Base-by-base conservation (phyloP, 495 filamentous ascomycete genomes). In the Hypoxylon fuscum region DNA sequence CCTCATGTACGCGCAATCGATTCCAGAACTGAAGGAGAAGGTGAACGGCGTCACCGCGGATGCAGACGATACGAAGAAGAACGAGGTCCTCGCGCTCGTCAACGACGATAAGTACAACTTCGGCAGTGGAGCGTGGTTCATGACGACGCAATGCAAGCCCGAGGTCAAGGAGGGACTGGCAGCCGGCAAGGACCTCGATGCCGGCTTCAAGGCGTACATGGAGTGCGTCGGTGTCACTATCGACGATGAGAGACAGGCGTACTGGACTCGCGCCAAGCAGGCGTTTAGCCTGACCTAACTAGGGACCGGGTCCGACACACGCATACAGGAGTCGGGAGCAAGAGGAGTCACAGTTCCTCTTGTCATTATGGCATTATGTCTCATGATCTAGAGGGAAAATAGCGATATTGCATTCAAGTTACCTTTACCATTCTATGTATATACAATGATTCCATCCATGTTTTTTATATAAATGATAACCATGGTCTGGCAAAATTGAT, bases 51-150 rank as follows among this genome's bases (percentile, higher is more conserved):
- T 83, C 20, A 48, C 68, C 14, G 54, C 31, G 8, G 50, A 66
- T 68, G n/a, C 35, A 53, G 32, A 66, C 31, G 50, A 61, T 55
- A 45, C 68, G 42, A 67, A 68, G 50, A 64, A 77, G 8, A 80
- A 78, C 48, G 77, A 71, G 0, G 69, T 92, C 7, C 79, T 89
- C 12, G 79, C 76, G 5, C 69, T 93, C 29, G 79, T 95, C 29
- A 74, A 78, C 18, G 65, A 70, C 0, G 81, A 91, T 62, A 69
- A 82, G 17, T 86, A 83, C 64, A 88, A 90, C 71, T 96, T 93
- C 72, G 89, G 82, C 2, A 85, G 81, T 23, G 92, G 83, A 17
- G 83, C 86, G 2, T 96, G 92, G 92, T 95, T 89, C 68, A 59
- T 91, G 35, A 84, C 71, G 4, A 88, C 79, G 1, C 80, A 91